A percentile compares a stretch with the other conserved stretches of the same genome.
Conservation (phyloP, 2,329 filamentous ascomycete species). For the Microsporum canis region DNA sequence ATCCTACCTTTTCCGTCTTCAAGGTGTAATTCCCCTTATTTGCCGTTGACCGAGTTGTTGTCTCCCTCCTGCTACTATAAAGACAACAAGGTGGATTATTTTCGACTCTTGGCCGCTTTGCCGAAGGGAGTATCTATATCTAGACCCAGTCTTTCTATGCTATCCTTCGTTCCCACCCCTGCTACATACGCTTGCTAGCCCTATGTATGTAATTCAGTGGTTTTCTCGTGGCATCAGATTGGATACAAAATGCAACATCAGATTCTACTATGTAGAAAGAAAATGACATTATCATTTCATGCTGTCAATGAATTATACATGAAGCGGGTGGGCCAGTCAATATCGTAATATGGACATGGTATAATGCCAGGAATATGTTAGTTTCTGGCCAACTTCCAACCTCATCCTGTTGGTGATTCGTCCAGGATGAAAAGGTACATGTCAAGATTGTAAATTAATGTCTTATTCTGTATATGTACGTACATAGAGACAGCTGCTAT, state of each 20-base stretch:
- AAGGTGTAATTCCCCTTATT: not conserved
- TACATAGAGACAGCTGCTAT: not conserved
- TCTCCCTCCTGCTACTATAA: no score
- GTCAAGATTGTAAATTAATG: not conserved
- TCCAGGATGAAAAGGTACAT: not conserved
- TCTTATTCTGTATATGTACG: not conserved
- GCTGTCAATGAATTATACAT: not conserved
- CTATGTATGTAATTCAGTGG: not conserved
- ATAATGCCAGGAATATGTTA: not conserved
- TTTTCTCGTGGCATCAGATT: not conserved
- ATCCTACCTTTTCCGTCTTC: not conserved
- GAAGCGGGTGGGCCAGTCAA: not conserved
- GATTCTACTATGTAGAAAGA: not conserved
- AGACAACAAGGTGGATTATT: not conserved
- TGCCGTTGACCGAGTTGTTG: no score
- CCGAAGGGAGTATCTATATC: not conserved
- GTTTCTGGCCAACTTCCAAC: not conserved
- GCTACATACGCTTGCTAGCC: not conserved
- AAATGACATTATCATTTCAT: not conserved
- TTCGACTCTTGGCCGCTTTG: not conserved
- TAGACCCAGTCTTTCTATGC: not conserved
- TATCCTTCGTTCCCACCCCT: not conserved
- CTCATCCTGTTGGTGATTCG: not conserved
- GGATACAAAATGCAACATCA: not conserved
- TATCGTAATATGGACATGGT: not conserved